A percentile compares a stretch with the other conserved stretches of the same genome.
Evolutionary conservation across 192 early-diverging fungal genomes (phyloP).

Genomic region (Spinellus fusiger): DNA sequence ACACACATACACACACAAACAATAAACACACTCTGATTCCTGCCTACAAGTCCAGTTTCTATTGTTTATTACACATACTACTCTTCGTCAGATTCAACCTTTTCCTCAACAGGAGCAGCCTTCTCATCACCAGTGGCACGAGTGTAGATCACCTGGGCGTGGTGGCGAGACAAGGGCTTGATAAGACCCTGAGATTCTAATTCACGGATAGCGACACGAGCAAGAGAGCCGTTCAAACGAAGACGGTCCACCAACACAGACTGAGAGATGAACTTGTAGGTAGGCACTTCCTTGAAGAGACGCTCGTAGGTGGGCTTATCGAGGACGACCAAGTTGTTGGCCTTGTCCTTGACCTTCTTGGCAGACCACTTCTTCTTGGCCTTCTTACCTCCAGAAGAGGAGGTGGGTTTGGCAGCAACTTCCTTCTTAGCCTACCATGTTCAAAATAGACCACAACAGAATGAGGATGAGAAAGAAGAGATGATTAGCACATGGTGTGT

Average conservation of each 20-base stretch:
- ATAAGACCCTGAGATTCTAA: slow-evolving; percentile 89
- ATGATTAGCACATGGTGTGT: not conserved
- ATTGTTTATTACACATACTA: not conserved
- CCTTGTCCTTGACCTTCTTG: slow-evolving; percentile 99
- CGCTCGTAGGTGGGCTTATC: slow-evolving; percentile 97
- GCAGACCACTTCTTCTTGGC: slow-evolving; percentile 96
- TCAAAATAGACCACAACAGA: not conserved
- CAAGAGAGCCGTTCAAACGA: slow-evolving; percentile 95
- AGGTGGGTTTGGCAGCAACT: slow-evolving; percentile 49
- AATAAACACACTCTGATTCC: not conserved
- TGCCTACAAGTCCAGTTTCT: not conserved
- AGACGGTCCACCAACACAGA: slow-evolving; percentile 98
- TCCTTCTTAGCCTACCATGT: slow-evolving; percentile 52
- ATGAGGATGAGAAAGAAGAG: not conserved
- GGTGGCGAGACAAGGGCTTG: slow-evolving; percentile 85
- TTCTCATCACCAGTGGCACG: slow-evolving; percentile 51
- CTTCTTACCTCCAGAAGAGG: slow-evolving; percentile 58
- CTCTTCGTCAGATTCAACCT: slow-evolving; percentile 23
- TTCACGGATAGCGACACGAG: slow-evolving; percentile 91
- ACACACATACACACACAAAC: not conserved
- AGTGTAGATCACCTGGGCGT: slow-evolving; percentile 86
- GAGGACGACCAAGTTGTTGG: slow-evolving; percentile 98
- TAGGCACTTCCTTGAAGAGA: slow-evolving; percentile 99
- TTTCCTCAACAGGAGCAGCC: slow-evolving; percentile 29
- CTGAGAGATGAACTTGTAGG: slow-evolving; percentile 99